Base-by-base conservation (phyloP, 192 early-diverging fungal species). In the Coemansia sp. region DNA sequence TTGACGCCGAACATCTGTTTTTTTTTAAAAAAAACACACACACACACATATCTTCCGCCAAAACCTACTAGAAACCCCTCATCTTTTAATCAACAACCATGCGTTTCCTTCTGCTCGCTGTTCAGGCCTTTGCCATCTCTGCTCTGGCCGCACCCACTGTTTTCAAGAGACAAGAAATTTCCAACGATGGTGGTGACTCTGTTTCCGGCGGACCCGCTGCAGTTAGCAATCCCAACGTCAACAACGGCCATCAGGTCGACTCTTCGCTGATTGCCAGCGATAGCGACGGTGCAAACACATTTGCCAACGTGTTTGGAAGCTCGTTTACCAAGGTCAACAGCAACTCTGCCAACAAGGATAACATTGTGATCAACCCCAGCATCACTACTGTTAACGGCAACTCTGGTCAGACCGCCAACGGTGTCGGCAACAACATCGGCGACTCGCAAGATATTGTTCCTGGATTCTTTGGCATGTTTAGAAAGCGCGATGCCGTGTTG, bases 301-400 rank as follows among this genome's bases (percentile, higher is more conserved):
- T 70, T 53, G 68, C 68, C 64, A 70, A 73, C 22, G 56, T 58
- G 33, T 61, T 78, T 70, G 76, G 76, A 33, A 67, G 34, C 53
- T 67, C 76, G 7, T 48, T 78, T 33, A 73, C 64, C 12, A 60
- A 73, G 36, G 34, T 78, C 61, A 78, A 73, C 64, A 62, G 64
- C 52, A 78, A 78, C 68, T 66, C 63, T 37, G 67, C 71, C 51
- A 78, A 78, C 76, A 78, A 78, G 68, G 76, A 58, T 60, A 78
- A 78, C 61, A 67, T 78, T 38, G 68, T 70, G 8, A 70, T 70
- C 45, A 78, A 78, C 52, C 67, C 71, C 6, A 65, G 51, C 36
- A 60, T 61, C 8, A 43, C 68, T 41, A 67, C 67, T 14, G n/a
- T 65, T 32, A 64, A 64, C 22, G 76, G 76, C 39, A 78, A 78